A percentile compares a stretch with the other conserved stretches of the same genome.
These are phyloP conservation scores for Pythium graminicola DNA, from an alignment of 352 stramenopile genomes.

Conservation along the genomic window DNA sequence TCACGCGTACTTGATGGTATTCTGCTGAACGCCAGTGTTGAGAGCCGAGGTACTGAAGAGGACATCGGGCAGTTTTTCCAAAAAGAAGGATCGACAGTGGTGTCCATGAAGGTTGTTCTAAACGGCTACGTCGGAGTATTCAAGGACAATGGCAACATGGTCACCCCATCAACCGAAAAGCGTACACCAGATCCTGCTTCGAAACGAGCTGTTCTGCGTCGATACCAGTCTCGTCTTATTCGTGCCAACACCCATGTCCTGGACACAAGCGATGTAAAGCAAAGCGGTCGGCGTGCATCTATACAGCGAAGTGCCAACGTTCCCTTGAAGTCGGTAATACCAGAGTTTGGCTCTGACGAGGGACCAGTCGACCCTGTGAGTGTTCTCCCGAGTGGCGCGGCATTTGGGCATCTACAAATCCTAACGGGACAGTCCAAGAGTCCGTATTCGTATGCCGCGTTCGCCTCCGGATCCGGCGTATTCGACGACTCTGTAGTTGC, in stretches of 20 bases:
- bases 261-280: slow-evolving; percentile 9
- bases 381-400: slow-evolving; percentile 29
- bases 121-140: slow-evolving; percentile 42
- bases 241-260: slow-evolving; percentile 20
- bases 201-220: slow-evolving; percentile 20
- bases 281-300: slow-evolving; percentile 8
- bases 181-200: neutral
- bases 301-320: neutral
- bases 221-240: slow-evolving; percentile 31
- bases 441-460: slow-evolving; percentile 35
- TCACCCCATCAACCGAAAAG: neutral
- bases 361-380: slow-evolving; percentile 28
- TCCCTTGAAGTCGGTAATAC: neutral
- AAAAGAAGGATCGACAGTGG: slow-evolving; percentile 26
- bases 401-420: slow-evolving; percentile 40
- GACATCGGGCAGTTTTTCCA: slow-evolving; percentile 33
- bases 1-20: slow-evolving; percentile 25
- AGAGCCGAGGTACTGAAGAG: slow-evolving; percentile 23
- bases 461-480: slow-evolving; percentile 10
- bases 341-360: neutral
- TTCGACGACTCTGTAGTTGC: neutral
- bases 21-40: slow-evolving; percentile 28
- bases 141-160: slow-evolving; percentile 14
- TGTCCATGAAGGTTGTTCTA: slow-evolving; percentile 32
- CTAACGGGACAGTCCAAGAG: slow-evolving; percentile 29